Evolutionary conservation across 768 basidiomycete genomes (phyloP), one percentile per base, ranked within the genome.

Genomic region (Pilatotrama ljubarskyi): DNA sequence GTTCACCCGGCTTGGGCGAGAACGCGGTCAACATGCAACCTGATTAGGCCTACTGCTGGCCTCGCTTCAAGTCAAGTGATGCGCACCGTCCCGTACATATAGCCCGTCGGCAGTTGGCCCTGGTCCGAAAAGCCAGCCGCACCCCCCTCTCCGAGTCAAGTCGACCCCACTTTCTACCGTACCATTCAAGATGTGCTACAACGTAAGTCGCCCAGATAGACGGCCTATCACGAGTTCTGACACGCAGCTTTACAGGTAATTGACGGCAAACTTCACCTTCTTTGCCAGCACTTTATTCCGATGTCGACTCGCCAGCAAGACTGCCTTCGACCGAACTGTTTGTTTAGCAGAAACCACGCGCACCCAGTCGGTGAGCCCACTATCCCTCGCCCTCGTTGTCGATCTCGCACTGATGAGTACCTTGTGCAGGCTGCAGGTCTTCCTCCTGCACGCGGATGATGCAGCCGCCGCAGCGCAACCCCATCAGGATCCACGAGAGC

Each of bases 261-360:
- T 60, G 90, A 91, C 70, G 90, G 90, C 55, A 84, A 88, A 64
- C 88, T 78, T 72, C 82, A 90, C 74, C 83, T 84, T 15, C 71
- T 73, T 53, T 91, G 90, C 72, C 81, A 83, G 9, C 88, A 91
- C 72, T 91, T 91, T 72, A 75, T 84, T 59, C 81, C 83, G 53
- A 87, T 91, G 83, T 82, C 86, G 43, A 88, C 88, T 18, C 81
- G 78, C 55, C 72, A 80, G 48, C 82, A 88, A 66, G 90, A 91
- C 68, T 91, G 90, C 65, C 70, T 83, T 46, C 76, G 77, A 61
- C 69, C 76, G 3, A 82, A 86, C 64, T 91, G 90, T 72, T 72
- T 90, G 63, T 91, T 91, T 72, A 91, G 90, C 70, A 71, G 75
- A 68, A 77, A 86, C 60, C 89, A 91, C 63, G 66, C 71, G 17